Evolutionary conservation across 2,329 filamentous ascomycete genomes (phyloP), one percentile per base, ranked within the genome.

Genomic region (Ophiostoma novo-ulmi): DNA sequence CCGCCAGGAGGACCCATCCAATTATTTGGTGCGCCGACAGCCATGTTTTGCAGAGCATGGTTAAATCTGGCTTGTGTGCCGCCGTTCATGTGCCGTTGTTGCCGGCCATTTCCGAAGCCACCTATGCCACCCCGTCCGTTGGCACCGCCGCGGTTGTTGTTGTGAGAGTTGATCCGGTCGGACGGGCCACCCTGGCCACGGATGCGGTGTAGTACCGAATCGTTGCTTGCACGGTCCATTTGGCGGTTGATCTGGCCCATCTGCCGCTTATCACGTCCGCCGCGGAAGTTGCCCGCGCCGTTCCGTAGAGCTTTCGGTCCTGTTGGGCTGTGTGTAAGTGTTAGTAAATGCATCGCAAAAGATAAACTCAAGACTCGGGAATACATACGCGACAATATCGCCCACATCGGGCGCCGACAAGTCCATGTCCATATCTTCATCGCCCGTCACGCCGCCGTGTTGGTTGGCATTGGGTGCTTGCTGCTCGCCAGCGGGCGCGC

Each of bases 301-400:
- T 91, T 92, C 77, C 95, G 91, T 93, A 98, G 97, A 44, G 94
- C 93, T 79, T 94, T 95, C 22, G 95, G 95, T 71, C 94, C 95
- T 69, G 93, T 98, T 11, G 95, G 95, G 77, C 94, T 97, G 38
- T 31, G 17, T n/a, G 52, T 26, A 20, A n/a, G 6, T 48, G 71
- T 70, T 69, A 70, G 64, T 48, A 38, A n/a, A 20, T 64, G 1
- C 5, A 61, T 35, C 14, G 31, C 31, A 31, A 31, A 20, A 2
- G 13, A 22, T 38, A 6, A 31, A 36, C 14, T 31, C 4, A 48
- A 14, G 1, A n/a, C 10, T 1, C 39, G 35, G 17, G 20, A 36
- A n/a, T 66, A 48, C 39, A 7, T 31, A 67, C 65, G 65, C 39
- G 22, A 44, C 38, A 67, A 67, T 48, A 22, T 67, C n/a, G 38